Evolutionary conservation across 768 basidiomycete species (phyloP), one percentile per base, ranked within the genome.

Genomic region (Boletus huronensis): DNA sequence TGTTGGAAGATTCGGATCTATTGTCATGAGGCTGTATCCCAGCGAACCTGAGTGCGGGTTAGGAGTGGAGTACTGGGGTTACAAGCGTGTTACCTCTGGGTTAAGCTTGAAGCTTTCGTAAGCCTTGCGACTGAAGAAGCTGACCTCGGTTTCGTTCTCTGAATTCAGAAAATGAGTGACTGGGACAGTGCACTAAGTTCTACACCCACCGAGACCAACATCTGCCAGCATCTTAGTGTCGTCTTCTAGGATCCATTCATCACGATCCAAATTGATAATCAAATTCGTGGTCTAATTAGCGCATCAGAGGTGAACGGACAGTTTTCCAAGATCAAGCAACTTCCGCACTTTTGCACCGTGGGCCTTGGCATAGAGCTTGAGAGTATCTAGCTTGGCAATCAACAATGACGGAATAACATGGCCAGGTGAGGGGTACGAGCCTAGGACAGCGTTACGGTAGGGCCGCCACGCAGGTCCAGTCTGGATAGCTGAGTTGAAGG

Each of bases 121-220:
- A 17, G 81, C 73, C 41, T 80, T 77, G 28, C 80, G 76, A 62
- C 87, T 87, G 76, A 98, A 98, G 72, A 96, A 88, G 67, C 91
- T 94, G 58, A 95, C 79, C 74, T 99, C 96, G 0, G 90, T 90
- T 71, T 99, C 96, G 67, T 98, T 96, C 71, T 97, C 96, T 98
- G 36, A 8, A 43, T 21, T 38, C 25, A 43, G 29, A 16, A 29
- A 38, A 25, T 59, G 19, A 59, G 34, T 31, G 23, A 38, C 13
- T 2, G 29, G 23, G n/a, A 26, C 13, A 42, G 26, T 38, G 19
- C 32, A 48, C n/a, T 29, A 34, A 34, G 21, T n/a, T 40, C n/a
- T 25, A 47, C 23, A 73, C 85, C 53, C 54, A 95, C 96, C 90
- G 45, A 95, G 81, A 17, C 88, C 93, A 34, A 82, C 71, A 5